Base-by-base conservation (phyloP, 2,329 filamentous ascomycete genomes). In the Aspergillus costaricaensis region DNA sequence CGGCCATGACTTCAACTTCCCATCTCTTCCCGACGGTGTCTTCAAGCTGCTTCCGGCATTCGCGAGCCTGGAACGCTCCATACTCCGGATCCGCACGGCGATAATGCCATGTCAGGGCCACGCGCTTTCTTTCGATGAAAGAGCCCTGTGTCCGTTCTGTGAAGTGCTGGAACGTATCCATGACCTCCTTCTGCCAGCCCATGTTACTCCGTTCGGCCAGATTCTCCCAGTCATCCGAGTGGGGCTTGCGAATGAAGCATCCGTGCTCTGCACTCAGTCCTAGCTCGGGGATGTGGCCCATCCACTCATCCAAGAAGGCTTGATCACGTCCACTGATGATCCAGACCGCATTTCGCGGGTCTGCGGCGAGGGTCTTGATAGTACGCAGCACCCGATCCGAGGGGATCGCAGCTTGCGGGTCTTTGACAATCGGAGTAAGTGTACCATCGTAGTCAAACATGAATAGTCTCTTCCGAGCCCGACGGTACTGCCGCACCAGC, bases 401-500 rank as follows among this genome's bases (percentile, higher is more conserved):
- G 0, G 95, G 95, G 41, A 97, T 88, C 3, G 95, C 95, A 5
- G 92, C 88, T 66, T 90, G 88, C 1, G 95, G 95, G 71, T 98
- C 92, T 68, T 90, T 89, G 58, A 98, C 95, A 69, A 99, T 98
- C 0, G 93, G 91, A 3, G 95, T 98, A 57, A 99, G 84, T 0
- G 95, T 99, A 51, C 95, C 95, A 74, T 99, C 95, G 71, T 99
- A 99, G 79, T 99, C 95, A 73, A 98, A 97, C 91, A 99, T 94
- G 81, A 98, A 96, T 3, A 99, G 82, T 10, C 95, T 88, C 77
- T 91, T 91, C 63, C 85, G 85, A 3, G 92, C 88, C 41, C 84
- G 81, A 62, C 87, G 86, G 76, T 97, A 98, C 62, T 88, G 88
- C 57, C 83, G 80, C 39, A 96, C 81, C 66, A 97, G 78, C 63